Conservation (phyloP, 164 flowering plant species). For the Cinnamomum micranthum region DNA sequence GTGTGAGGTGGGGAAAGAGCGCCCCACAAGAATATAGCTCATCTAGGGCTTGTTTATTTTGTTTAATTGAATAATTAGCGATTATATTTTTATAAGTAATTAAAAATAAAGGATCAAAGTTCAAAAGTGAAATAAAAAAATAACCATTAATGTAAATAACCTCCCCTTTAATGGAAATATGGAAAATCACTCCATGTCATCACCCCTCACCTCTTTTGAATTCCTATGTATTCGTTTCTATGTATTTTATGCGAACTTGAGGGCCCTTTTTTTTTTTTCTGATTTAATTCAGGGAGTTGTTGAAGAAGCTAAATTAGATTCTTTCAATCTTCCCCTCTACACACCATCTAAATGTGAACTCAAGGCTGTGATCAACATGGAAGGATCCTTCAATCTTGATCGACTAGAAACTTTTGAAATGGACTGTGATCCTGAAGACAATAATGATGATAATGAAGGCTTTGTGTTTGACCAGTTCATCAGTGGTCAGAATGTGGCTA, state of each 20-base stretch:
- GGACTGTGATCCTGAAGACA: conserved; percentile 34
- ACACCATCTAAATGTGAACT: conserved; percentile 41
- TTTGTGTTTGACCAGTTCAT: background rate
- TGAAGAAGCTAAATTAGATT: conserved; percentile 41
- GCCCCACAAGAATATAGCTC: background rate
- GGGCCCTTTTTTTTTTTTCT: background rate
- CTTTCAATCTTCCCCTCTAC: conserved; percentile 46
- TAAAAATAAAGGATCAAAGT: background rate
- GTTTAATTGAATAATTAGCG: background rate
- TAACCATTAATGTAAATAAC: background rate
- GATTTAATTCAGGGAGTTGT: conserved; percentile 28
- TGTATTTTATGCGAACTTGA: background rate
- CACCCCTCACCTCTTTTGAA: background rate
- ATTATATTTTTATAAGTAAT: background rate
- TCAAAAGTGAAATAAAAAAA: background rate
- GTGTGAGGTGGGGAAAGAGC: background rate
- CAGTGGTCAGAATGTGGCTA: conserved; percentile 32
- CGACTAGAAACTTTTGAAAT: conserved; percentile 27
- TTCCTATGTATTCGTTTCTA: background rate
- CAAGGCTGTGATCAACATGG: conserved; percentile 21
- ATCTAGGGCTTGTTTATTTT: background rate
- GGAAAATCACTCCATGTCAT: too few relatives aligned
- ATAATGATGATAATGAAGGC: background rate
- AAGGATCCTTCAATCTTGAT: conserved; percentile 42
- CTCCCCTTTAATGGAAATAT: background rate